Percentiles rank a stretch among this genome's conserved stretches.
Conservation (phyloP, 1,139 yeast genomes). For the Lodderomyces theae region DNA sequence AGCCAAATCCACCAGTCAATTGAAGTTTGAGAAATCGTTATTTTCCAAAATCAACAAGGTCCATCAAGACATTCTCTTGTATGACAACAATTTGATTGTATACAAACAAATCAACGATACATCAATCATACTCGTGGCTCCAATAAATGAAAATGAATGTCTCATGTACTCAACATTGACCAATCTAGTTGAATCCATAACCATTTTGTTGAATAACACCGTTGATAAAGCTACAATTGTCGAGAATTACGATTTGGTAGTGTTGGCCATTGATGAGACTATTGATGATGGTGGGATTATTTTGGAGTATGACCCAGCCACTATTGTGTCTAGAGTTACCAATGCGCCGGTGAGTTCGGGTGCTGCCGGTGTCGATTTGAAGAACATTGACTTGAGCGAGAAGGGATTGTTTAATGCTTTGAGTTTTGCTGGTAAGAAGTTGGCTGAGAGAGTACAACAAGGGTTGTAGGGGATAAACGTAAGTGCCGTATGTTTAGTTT, state of each 20-base stretch:
- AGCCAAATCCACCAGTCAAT: constrained; percentile 36
- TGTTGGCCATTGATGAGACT: constrained; percentile 86
- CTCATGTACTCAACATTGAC: constrained; percentile 73
- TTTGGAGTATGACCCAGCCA: constrained; percentile 83
- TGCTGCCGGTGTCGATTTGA: constrained; percentile 45
- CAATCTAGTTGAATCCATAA: constrained; percentile 79
- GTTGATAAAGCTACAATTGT: constrained; percentile 76
- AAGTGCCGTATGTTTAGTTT: too few species aligned
- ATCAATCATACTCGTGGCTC: constrained; percentile 68
- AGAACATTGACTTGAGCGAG: constrained; percentile 78
- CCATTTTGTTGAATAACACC: constrained; percentile 68
- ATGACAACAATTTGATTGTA: constrained; percentile 73
- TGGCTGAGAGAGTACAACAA: constrained; percentile 86
- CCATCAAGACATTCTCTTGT: constrained; percentile 75
- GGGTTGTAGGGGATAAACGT: constrained; percentile 40
- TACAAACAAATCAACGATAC: constrained; percentile 85
- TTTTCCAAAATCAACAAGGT: constrained; percentile 76
- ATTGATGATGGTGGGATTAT: constrained; percentile 93
- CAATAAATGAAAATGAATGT: constrained; percentile 80
- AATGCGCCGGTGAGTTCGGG: constrained; percentile 55
- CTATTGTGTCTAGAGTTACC: constrained; percentile 87
- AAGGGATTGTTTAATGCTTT: constrained; percentile 86
- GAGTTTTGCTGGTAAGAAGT: constrained; percentile 82
- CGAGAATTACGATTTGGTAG: constrained; percentile 82
- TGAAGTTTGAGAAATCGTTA: constrained; percentile 69